Base-by-base conservation (phyloP, 345 rosid genomes). In the Euclidium syriacum region DNA sequence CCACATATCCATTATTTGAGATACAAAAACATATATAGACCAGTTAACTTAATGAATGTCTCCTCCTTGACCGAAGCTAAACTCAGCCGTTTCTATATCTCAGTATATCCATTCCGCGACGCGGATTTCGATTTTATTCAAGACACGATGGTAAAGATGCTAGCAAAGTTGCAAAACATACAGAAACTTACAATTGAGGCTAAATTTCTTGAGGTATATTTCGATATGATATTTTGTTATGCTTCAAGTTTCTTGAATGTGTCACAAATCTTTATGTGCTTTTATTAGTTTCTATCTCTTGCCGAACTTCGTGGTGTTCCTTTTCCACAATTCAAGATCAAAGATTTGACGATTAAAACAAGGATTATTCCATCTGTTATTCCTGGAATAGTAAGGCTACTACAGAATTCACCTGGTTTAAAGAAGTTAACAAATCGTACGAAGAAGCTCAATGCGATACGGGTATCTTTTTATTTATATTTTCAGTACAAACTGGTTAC, bases 381-480 rank as follows among this genome's bases (percentile, higher is more conserved):
- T 27, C 64, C 54, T 23, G 66, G 65, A 25, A 62, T 48, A 0
- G 59, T 23, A 18, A 55, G n/a, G 23, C 41, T 49, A 10, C 66
- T 73, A 24, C 62, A 32, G 12, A 62, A 43, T 22, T 68, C 62
- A 17, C 52, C 62, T 34, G 5, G 35, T 15, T 65, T 68, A 10
- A 35, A 74, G 58, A 57, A 74, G 48, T 47, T 74, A 25, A 50
- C 46, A 2, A 51, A 43, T 25, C 55, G 68, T 26, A 43, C 54
- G 34, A 8, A 10, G 8, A 10, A 14, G 10, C 1, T 4, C 53
- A 5, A 9, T 8, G 10, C 2, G 23, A 42, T 42, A 16, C 6
- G 3, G 48, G 48, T 42, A 16, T 9, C 5, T 38, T 38, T n/a
- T n/a, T n/a, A n/a, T n/a, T n/a, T n/a, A n/a, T n/a, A n/a, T n/a